Conservation (phyloP, 768 basidiomycete genomes). For the Chiua virens region DNA sequence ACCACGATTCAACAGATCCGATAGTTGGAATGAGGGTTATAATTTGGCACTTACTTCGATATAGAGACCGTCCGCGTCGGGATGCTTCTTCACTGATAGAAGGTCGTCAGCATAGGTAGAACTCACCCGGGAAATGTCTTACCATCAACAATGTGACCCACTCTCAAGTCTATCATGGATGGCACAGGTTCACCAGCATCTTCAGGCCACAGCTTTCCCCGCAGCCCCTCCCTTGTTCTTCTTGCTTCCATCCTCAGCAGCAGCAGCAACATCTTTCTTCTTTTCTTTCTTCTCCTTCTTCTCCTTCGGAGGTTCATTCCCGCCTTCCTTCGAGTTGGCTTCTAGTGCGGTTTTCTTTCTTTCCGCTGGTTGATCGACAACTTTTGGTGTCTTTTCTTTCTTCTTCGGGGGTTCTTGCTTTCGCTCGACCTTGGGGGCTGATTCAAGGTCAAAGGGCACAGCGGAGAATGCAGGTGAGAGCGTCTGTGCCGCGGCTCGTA, state of each 20-base stretch:
- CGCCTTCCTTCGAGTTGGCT: constrained; percentile 43
- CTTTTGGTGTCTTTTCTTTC: constrained; percentile 59
- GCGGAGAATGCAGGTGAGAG: constrained; percentile 52
- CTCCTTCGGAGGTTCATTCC: constrained; percentile 20
- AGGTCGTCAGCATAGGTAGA: constrained; percentile 2
- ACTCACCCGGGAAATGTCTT: constrained; percentile 23
- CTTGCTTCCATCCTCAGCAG: constrained; percentile 30
- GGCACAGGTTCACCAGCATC: constrained; percentile 85
- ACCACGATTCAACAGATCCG: background rate
- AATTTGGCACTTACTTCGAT: constrained; percentile 62
- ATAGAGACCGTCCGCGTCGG: constrained; percentile 97
- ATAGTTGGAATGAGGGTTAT: background rate
- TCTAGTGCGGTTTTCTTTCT: constrained; percentile 28
- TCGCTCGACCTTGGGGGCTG: constrained; percentile 73
- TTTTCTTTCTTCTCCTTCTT: constrained; percentile 45
- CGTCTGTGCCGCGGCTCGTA: constrained; percentile 55
- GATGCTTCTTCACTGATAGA: constrained; percentile 83
- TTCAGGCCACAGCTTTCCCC: constrained; percentile 40
- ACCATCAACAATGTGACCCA: constrained; percentile 93
- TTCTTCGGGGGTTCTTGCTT: constrained; percentile 74
- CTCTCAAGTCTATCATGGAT: constrained; percentile 95
- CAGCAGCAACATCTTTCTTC: constrained; percentile 50
- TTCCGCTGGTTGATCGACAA: constrained; percentile 27
- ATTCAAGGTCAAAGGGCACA: constrained; percentile 70
- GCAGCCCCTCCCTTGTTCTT: constrained; percentile 41